Evolutionary conservation across 108 stramenopile species (phyloP).

Genomic region (Parmales sp.): DNA sequence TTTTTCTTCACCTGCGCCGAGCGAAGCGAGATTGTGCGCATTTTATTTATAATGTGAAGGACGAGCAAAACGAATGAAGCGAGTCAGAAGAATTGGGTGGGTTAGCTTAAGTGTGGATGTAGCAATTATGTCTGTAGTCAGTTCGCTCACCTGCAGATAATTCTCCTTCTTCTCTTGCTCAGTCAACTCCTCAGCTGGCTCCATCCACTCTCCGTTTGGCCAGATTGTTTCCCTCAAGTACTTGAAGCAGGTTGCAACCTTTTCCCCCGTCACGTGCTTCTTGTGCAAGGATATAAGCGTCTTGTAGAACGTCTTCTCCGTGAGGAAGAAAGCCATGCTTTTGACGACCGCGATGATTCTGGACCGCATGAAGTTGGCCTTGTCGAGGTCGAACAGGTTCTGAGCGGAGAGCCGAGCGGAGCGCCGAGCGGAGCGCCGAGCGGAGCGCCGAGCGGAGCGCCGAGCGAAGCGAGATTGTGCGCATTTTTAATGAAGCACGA

Average conservation of each 20-base stretch:
- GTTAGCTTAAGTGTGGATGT: no score
- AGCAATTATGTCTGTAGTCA: constrained; percentile 11
- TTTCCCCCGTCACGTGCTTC: constrained; percentile 53
- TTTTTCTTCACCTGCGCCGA: constrained; percentile 32
- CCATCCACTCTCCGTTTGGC: constrained; percentile 68
- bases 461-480: no score
- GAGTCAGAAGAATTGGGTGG: no score
- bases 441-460: no score
- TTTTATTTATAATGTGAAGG: no score
- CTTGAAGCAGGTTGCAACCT: constrained; percentile 47
- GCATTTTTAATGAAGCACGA: no score
- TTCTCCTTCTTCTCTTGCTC: not conserved
- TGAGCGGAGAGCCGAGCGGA: no score
- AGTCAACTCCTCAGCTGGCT: constrained; percentile 32
- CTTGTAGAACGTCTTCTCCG: constrained; percentile 54
- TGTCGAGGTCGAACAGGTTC: constrained; percentile 71
- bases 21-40: no score
- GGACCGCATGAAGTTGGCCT: constrained; percentile 71
- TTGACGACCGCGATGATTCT: constrained; percentile 64
- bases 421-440: no score
- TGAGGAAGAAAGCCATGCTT: constrained; percentile 62
- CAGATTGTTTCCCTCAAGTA: constrained; percentile 55
- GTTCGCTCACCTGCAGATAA: not conserved
- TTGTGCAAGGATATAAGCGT: constrained; percentile 54
- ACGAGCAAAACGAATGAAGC: no score